Conservation (phyloP, 371 early-diverging fungal species). For the Rhizopus stolonifer region DNA sequence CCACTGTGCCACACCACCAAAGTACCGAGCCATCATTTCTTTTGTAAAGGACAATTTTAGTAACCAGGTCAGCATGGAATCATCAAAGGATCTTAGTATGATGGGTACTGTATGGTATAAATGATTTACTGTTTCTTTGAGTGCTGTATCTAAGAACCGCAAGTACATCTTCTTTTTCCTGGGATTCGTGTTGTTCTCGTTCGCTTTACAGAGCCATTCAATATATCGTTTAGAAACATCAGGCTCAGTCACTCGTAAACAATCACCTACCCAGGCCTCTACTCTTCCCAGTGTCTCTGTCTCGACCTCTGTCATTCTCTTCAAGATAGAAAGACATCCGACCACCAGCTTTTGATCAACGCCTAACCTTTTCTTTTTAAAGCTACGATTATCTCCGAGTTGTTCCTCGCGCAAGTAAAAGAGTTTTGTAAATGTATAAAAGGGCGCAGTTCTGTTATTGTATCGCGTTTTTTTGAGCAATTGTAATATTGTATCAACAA, state of each 20-base stretch:
- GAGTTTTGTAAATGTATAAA: constrained; percentile 36
- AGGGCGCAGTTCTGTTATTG: constrained; percentile 31
- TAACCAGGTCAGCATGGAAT: constrained; percentile 17
- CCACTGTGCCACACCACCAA: constrained; percentile 30
- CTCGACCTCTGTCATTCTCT: constrained; percentile 17
- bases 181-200: not conserved
- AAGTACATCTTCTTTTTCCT: not conserved
- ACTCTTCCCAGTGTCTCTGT: not conserved
- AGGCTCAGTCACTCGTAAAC: constrained; percentile 17
- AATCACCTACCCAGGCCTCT: constrained; percentile 23
- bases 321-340: constrained; percentile 24
- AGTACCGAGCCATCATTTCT: constrained; percentile 24
- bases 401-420: constrained; percentile 25
- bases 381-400: constrained; percentile 4
- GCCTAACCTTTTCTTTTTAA: constrained; percentile 30
- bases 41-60: not conserved
- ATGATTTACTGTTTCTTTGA: not conserved
- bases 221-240: constrained; percentile 26
- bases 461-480: constrained; percentile 20
- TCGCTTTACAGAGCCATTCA: constrained; percentile 20
- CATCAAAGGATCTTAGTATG: constrained; percentile 11
- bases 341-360: constrained; percentile 20
- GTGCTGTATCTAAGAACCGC: not conserved
- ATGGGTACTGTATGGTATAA: constrained; percentile 25
- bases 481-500: constrained; percentile 21